Evolutionary conservation across 2,329 filamentous ascomycete species (phyloP).

Genomic region (Alternaria ethzedia): DNA sequence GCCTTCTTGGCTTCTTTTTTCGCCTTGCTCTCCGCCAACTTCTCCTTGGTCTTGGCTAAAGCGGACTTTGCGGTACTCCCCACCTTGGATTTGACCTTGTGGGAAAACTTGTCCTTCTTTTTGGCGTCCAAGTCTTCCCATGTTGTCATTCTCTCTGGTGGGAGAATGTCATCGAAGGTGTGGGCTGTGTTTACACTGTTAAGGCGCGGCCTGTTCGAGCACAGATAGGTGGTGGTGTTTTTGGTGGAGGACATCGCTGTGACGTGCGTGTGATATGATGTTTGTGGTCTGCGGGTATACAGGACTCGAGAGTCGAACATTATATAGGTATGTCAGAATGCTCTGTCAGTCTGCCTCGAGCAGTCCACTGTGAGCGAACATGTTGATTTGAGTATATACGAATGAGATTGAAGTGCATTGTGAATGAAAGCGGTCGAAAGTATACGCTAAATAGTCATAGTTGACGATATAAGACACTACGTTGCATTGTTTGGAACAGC

Average conservation of each 20-base stretch:
- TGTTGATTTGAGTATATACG: neutral
- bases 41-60: neutral
- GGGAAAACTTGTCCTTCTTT: neutral
- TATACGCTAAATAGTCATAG: neutral
- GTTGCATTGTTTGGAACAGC: neutral
- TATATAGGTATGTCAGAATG: neutral
- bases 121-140: neutral
- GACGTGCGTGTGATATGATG: neutral
- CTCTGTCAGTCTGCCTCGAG: neutral
- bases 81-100: neutral
- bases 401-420: neutral
- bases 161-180: neutral
- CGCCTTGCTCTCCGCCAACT: neutral
- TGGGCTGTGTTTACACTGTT: neutral
- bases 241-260: neutral
- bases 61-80: neutral
- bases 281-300: neutral
- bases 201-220: neutral
- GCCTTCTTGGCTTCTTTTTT: neutral
- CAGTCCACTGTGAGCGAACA: neutral
- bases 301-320: neutral
- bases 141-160: neutral
- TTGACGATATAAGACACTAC: neutral
- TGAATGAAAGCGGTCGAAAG: neutral
- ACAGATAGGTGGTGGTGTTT: neutral